A percentile compares a stretch with the other conserved stretches of the same genome.
Evolutionary conservation across 192 early-diverging fungal species (phyloP).

Genomic region (Gryganskiella cystojenkinii): DNA sequence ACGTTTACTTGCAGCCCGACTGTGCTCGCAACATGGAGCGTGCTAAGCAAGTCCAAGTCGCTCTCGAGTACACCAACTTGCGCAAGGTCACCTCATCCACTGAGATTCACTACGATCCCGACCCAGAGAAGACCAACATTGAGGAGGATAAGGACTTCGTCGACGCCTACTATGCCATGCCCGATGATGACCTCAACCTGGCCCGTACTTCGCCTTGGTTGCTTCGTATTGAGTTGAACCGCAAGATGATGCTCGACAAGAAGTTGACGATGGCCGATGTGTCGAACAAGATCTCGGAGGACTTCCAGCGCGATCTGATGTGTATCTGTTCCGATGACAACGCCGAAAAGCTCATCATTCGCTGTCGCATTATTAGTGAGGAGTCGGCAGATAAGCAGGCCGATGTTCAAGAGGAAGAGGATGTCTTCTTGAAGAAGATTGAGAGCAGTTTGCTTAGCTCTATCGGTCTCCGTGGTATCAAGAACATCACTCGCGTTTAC

Average conservation of each 20-base stretch:
- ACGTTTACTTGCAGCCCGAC: constrained; percentile 78
- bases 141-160: constrained; percentile 93
- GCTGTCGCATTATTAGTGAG: constrained; percentile 86
- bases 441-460: constrained; percentile 89
- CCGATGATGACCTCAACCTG: constrained; percentile 77
- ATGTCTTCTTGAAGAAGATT: constrained; percentile 88
- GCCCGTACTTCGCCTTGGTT: constrained; percentile 78
- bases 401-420: constrained; percentile 81
- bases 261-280: constrained; percentile 87
- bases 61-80: constrained; percentile 93
- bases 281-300: constrained; percentile 78
- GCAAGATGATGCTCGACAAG: constrained; percentile 90
- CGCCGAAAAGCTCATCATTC: constrained; percentile 85
- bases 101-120: constrained; percentile 98
- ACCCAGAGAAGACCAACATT: constrained; percentile 81
- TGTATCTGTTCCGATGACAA: constrained; percentile 93
- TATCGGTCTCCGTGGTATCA: constrained; percentile 90
- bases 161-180: constrained; percentile 82
- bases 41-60: constrained; percentile 90
- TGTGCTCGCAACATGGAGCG: constrained; percentile 77
- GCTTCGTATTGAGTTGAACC: constrained; percentile 80
- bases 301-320: constrained; percentile 84
- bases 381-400: constrained; percentile 65
- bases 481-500: constrained; percentile 86
- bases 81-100: constrained; percentile 82